Conservation (phyloP, 805 yeast genomes). For the Starmerella geochares region DNA sequence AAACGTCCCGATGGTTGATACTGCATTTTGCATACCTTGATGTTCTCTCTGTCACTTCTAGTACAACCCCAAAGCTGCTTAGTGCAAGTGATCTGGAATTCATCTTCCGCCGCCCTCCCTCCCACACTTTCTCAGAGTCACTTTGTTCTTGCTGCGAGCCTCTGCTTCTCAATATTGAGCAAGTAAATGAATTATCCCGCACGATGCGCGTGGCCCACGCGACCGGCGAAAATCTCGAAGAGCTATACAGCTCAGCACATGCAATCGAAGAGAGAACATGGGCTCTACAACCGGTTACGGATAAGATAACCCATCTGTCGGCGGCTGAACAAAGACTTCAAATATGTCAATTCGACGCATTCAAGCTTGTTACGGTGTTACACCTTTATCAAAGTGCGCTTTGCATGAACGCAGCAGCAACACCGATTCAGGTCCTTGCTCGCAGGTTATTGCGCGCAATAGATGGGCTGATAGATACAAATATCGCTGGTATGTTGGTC, state of each 20-base stretch:
- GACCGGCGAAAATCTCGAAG: conserved; percentile 15
- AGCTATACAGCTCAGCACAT: conserved; percentile 25
- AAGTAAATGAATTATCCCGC: conserved; percentile 51
- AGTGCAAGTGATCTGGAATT: conserved; percentile 32
- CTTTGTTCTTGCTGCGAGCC: conserved; percentile 64
- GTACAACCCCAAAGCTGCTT: conserved; percentile 51
- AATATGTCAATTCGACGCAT: conserved; percentile 58
- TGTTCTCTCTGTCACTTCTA: conserved; percentile 52
- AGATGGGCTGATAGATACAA: conserved; percentile 53
- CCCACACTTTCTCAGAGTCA: conserved; percentile 45
- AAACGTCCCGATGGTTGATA: conserved; percentile 58
- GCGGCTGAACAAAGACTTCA: conserved; percentile 52
- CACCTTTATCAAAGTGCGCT: conserved; percentile 59
- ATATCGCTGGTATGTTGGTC: conserved; percentile 59
- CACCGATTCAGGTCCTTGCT: conserved; percentile 52
- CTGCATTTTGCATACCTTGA: conserved; percentile 77
- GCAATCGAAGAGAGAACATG: conserved; percentile 43
- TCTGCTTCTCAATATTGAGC: conserved; percentile 56
- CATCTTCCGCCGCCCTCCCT: conserved; percentile 14
- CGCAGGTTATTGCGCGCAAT: conserved; percentile 46
- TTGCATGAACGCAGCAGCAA: conserved; percentile 47
- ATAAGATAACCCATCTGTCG: conserved; percentile 36
- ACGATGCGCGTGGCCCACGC: conserved; percentile 31
- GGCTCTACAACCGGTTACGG: conserved; percentile 42
- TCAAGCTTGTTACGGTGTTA: conserved; percentile 57